phyloP scores from a whole-genome alignment of 2,329 filamentous ascomycete species.

The Penicillium corylophilum region DNA sequence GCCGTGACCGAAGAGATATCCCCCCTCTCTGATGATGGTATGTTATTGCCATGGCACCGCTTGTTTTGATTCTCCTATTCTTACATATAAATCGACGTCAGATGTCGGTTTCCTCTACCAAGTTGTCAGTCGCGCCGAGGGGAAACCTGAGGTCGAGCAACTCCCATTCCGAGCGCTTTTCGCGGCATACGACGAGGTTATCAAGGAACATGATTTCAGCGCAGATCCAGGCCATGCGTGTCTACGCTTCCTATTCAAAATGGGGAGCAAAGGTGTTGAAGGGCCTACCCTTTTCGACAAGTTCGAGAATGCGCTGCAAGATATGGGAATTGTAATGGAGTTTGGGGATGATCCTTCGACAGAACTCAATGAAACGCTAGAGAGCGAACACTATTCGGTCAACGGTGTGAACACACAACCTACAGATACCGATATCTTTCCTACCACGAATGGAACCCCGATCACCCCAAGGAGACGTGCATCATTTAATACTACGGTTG shows the following conservation, averaged over 20 bases:
- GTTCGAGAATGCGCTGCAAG: constrained; percentile 66
- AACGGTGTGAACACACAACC: constrained; percentile 24
- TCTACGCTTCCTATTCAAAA: constrained; percentile 74
- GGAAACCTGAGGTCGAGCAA: constrained; percentile 62
- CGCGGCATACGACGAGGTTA: constrained; percentile 72
- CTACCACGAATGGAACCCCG: constrained; percentile 30
- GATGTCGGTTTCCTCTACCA: constrained; percentile 78
- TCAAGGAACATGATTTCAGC: constrained; percentile 68
- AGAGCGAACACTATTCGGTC: constrained; percentile 25
- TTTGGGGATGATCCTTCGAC: constrained; percentile 50
- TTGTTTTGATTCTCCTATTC: neutral
- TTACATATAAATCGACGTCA: constrained; percentile 33
- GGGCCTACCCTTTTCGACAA: constrained; percentile 64
- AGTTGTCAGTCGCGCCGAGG: constrained; percentile 71
- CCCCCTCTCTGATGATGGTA: constrained; percentile 62
- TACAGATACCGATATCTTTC: constrained; percentile 16
- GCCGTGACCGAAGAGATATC: constrained; percentile 42
- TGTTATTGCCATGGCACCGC: constrained; percentile 1
- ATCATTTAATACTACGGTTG: constrained; percentile 55
- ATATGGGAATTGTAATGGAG: constrained; percentile 71
- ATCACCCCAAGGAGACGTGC: constrained; percentile 46
- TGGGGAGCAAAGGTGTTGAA: constrained; percentile 61
- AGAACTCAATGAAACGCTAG: constrained; percentile 34
- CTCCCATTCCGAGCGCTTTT: constrained; percentile 77
- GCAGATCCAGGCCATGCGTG: constrained; percentile 73